A percentile compares a stretch with the other conserved stretches of the same genome.
Conservation (phyloP, 208 protist species). For the Trichomonas tenax region DNA sequence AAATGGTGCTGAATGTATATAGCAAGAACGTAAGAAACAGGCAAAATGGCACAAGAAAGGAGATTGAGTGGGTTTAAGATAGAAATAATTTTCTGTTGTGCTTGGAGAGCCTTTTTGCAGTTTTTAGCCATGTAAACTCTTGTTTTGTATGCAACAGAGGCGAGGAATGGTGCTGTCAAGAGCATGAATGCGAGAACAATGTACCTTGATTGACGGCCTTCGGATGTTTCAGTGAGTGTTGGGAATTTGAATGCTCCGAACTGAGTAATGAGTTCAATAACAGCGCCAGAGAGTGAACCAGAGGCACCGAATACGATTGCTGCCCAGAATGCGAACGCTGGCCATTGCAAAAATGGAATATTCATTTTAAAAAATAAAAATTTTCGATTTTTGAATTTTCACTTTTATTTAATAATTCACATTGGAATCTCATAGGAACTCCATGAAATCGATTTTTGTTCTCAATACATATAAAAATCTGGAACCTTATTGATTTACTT, state of each 20-base stretch:
- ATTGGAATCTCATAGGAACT: too few relatives aligned
- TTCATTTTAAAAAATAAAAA: not conserved
- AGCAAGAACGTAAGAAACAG: not conserved
- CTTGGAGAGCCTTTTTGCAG: not conserved
- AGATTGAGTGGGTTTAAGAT: not conserved
- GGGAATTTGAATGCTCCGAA: not conserved
- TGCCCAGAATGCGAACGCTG: not conserved
- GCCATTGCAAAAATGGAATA: not conserved
- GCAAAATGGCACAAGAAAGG: not conserved
- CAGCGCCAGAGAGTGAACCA: not conserved
- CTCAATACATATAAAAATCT: too few relatives aligned
- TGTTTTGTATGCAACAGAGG: not conserved
- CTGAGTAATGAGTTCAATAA: not conserved
- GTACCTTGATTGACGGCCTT: not conserved
- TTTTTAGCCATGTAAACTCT: not conserved
- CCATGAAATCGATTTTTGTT: too few relatives aligned
- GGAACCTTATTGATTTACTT: too few relatives aligned
- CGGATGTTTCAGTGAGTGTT: not conserved
- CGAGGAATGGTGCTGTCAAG: not conserved
- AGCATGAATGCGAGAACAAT: not conserved
- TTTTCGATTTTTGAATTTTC: too few relatives aligned
- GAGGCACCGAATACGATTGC: not conserved
- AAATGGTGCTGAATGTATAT: not conserved
- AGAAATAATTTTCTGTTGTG: not conserved
- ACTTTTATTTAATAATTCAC: too few relatives aligned